Evolutionary conservation across 805 yeast species (phyloP).

Genomic region (Ogataea saltuana): DNA sequence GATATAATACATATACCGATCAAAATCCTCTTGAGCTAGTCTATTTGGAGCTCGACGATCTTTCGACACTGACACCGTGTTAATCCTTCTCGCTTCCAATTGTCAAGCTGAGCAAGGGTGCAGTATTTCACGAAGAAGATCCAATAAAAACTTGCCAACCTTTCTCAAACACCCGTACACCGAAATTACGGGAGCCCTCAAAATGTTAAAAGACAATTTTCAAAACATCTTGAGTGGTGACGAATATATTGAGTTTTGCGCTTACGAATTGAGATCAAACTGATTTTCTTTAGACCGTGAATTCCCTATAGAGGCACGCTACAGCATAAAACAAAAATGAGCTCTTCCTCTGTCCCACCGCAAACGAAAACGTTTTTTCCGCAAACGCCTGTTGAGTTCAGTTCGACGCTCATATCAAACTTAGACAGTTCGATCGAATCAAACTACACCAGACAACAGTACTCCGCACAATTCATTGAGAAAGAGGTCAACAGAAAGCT

Average conservation of each 20-base stretch:
- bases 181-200: no score
- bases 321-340: slow-evolving; percentile 2
- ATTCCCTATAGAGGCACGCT: background rate
- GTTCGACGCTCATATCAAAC: slow-evolving; percentile 61
- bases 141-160: slow-evolving; percentile 4
- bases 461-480: slow-evolving; percentile 65
- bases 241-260: background rate
- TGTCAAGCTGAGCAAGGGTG: no score
- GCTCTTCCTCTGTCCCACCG: slow-evolving; percentile 12
- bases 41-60: no score
- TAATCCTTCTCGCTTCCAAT: no score
- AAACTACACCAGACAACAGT: slow-evolving; percentile 70
- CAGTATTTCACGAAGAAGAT: no score
- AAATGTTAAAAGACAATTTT: no score
- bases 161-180: slow-evolving; percentile 1
- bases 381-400: slow-evolving; percentile 65
- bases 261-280: background rate
- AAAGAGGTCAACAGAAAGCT: slow-evolving; percentile 62
- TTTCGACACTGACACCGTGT: no score
- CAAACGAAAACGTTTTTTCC: slow-evolving; percentile 69
- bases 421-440: slow-evolving; percentile 61
- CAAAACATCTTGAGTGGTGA: background rate
- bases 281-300: background rate
- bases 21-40: no score
- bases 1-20: slow-evolving; percentile 7